Percentiles rank a stretch among this genome's conserved stretches.
Evolutionary conservation across 1,139 yeast species (phyloP).

Genomic region (Geotrichum phurueaensis): DNA sequence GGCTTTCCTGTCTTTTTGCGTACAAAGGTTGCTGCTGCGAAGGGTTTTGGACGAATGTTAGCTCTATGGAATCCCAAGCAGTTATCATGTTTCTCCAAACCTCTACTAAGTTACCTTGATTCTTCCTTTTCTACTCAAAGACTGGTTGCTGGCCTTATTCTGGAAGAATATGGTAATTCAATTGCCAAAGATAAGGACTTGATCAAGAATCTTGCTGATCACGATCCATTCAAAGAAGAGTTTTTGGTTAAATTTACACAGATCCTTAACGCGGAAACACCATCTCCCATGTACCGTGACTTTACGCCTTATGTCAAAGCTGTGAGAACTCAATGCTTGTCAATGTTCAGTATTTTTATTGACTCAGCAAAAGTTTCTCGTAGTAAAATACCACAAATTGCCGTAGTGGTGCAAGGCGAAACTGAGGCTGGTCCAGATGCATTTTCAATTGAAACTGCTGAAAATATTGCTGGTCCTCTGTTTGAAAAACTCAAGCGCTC

Average conservation of each 20-base stretch:
- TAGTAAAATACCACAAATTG: slow-evolving; percentile 74
- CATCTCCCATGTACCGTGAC: slow-evolving; percentile 65
- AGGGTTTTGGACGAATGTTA: slow-evolving; percentile 67
- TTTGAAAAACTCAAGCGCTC: slow-evolving; percentile 59
- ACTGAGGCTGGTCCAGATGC: slow-evolving; percentile 93
- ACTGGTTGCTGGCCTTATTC: slow-evolving; percentile 57
- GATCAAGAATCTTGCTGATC: slow-evolving; percentile 21
- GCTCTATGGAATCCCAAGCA: slow-evolving; percentile 46
- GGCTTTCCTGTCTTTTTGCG: slow-evolving; percentile 70
- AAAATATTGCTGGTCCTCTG: slow-evolving; percentile 57
- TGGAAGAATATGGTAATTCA: slow-evolving; percentile 63
- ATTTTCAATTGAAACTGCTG: slow-evolving; percentile 74
- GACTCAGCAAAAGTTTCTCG: slow-evolving; percentile 70
- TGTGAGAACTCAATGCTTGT: slow-evolving; percentile 81
- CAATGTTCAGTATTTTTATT: slow-evolving; percentile 68
- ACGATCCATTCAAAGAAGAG: slow-evolving; percentile 17
- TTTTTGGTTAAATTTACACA: slow-evolving; percentile 36
- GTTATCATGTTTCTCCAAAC: slow-evolving; percentile 22
- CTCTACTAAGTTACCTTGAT: slow-evolving; percentile 41
- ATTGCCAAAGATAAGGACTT: slow-evolving; percentile 22
- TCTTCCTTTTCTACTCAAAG: slow-evolving; percentile 80
- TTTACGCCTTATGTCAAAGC: slow-evolving; percentile 80
- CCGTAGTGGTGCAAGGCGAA: slow-evolving; percentile 91
- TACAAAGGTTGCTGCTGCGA: slow-evolving; percentile 71
- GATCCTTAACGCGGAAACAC: slow-evolving; percentile 43